Evolutionary conservation across 306 rosid species (phyloP).

Genomic region (Carpinus viminea): DNA sequence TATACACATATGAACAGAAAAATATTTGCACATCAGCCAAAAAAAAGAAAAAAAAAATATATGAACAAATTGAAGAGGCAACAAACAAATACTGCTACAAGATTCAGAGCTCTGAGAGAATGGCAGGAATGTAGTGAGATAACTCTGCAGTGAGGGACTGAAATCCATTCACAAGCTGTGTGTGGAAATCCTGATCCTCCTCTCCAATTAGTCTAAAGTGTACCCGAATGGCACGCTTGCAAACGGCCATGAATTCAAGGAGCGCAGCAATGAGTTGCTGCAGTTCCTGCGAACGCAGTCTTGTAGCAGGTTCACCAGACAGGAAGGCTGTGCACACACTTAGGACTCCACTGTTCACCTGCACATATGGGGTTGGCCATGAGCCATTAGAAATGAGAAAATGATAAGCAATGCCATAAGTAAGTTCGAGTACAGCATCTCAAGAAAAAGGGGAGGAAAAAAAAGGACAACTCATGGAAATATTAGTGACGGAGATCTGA

Average conservation of each 20-base stretch:
- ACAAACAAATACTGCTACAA: slow-evolving; percentile 29
- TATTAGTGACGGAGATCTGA: background rate
- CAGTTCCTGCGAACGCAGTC: slow-evolving; percentile 92
- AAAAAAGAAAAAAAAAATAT: slow-evolving; percentile 15
- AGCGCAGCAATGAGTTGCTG: slow-evolving; percentile 99
- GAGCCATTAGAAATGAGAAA: slow-evolving; percentile 23
- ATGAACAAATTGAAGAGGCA: slow-evolving; percentile 40
- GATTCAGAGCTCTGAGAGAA: slow-evolving; percentile 80
- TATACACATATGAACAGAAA: slow-evolving; percentile 29
- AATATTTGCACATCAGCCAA: slow-evolving; percentile 25
- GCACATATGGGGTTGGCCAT: slow-evolving; percentile 27
- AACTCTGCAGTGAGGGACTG: slow-evolving; percentile 95
- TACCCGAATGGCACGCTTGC: slow-evolving; percentile 96
- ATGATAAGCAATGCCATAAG: background rate
- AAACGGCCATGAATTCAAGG: slow-evolving; percentile 98
- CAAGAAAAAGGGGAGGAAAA: too few relatives aligned
- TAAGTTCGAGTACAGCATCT: background rate
- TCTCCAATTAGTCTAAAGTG: slow-evolving; percentile 93
- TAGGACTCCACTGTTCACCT: slow-evolving; percentile 96
- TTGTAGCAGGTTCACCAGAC: slow-evolving; percentile 95
- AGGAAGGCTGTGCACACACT: slow-evolving; percentile 98
- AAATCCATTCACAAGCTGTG: slow-evolving; percentile 95
- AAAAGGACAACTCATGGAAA: background rate
- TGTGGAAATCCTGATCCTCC: slow-evolving; percentile 98
- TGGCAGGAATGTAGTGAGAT: slow-evolving; percentile 96